phyloP scores from a whole-genome alignment of 495 filamentous ascomycete species.

The Trichocladium uniseriatum region DNA sequence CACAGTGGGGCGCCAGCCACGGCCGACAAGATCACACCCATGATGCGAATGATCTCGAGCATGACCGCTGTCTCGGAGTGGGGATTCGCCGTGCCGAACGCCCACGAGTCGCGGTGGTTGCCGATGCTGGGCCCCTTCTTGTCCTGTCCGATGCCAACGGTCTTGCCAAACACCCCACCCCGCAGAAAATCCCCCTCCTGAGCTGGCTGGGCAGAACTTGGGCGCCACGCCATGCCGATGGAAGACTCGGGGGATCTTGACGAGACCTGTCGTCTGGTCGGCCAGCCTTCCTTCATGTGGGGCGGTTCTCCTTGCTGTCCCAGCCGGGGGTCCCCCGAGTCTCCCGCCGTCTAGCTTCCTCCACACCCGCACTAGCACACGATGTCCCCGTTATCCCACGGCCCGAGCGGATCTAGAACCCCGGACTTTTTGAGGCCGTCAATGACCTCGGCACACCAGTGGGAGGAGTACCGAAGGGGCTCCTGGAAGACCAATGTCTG shows the following conservation, averaged over 20 bases:
- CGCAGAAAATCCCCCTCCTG: constrained; percentile 60
- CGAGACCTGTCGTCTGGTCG: constrained; percentile 62
- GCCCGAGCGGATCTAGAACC: too few relatives aligned
- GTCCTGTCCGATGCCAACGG: constrained; percentile 68
- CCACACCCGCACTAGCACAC: too few relatives aligned
- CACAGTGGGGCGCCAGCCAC: constrained; percentile 89
- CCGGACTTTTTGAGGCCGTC: too few relatives aligned
- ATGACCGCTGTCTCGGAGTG: constrained; percentile 86
- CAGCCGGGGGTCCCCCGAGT: constrained; percentile 84
- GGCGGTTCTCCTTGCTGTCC: constrained; percentile 62
- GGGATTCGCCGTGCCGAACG: constrained; percentile 76
- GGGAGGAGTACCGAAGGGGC: too few relatives aligned
- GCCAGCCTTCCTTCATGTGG: constrained; percentile 54
- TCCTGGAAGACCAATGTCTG: too few relatives aligned
- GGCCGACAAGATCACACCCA: constrained; percentile 62
- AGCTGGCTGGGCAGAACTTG: constrained; percentile 67
- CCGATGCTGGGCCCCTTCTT: constrained; percentile 86
- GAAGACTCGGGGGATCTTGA: constrained; percentile 81
- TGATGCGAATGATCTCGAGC: constrained; percentile 74
- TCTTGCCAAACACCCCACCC: constrained; percentile 75
- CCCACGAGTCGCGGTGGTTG: constrained; percentile 91
- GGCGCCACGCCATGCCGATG: constrained; percentile 81
- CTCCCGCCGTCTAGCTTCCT: too few relatives aligned
- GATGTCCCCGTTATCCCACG: too few relatives aligned
- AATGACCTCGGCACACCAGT: too few relatives aligned